Evolutionary conservation across 306 rosid species (phyloP), one percentile per base, ranked within the genome.

Genomic region (Biancaea sappan): DNA sequence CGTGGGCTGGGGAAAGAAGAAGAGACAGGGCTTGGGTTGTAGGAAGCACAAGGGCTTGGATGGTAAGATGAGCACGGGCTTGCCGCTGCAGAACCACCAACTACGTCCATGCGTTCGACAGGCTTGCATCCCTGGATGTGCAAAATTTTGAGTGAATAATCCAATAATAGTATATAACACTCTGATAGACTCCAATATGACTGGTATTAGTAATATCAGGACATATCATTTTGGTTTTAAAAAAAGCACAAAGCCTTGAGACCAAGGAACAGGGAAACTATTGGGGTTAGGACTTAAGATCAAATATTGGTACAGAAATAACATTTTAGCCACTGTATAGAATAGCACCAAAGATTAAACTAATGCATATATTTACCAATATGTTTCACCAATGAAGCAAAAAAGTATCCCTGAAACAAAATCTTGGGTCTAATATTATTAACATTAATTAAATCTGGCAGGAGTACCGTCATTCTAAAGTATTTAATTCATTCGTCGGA

Each of bases 21-120:
- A 50, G 98, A 87, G 71, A 86, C 93, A 15, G 95, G 97, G 74
- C 98, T 93, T 25, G 93, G 98, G 81, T 89, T 89, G 86, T 88
- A 90, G 69, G 98, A 90, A 71, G 89, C 90, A 81, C 92, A 83
- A 47, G 86, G 94, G 43, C 96, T 93, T 51, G 90, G 90, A 66
- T 86, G 89, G 81, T 83, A 89, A 71, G 98, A 89, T 71, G 96
- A 84, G 67, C 88, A 86, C 0, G 93, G 97, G 73, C 88, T 91
- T 65, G 89, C 87, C 29, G 75, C 79, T 35, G 92, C 79, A 34
- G 93, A 91, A 65, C 89, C 89, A 50, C 87, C 96, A 46, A 78
- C 73, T 69, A 84, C 41, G 10, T 89, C 89, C 89, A 87, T 86
- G 19, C 74, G 90, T 52, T 87, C 93, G 38, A 78, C 75, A 69